A percentile compares a stretch with the other conserved stretches of the same genome.
Evolutionary conservation across 768 basidiomycete genomes (phyloP).

Genomic region (Neoboletus magnificus): DNA sequence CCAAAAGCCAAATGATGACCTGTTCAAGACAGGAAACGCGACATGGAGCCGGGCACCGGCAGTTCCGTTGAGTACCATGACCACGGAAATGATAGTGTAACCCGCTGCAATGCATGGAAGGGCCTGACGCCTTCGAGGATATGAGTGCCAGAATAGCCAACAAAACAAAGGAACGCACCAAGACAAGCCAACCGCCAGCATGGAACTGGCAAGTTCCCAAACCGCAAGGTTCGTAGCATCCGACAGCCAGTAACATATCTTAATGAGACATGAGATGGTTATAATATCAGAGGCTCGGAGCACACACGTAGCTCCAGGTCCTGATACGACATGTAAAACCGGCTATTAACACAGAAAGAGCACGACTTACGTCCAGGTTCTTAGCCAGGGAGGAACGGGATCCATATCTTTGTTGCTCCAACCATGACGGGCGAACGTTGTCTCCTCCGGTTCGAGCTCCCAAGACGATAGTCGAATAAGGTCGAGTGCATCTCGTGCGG

Average conservation of each 20-base stretch:
- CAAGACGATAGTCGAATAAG: slow-evolving; percentile 21
- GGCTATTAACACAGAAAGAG: not conserved
- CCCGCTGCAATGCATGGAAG: slow-evolving; percentile 68
- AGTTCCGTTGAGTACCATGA: slow-evolving; percentile 77
- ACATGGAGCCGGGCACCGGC: slow-evolving; percentile 75
- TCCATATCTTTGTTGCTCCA: slow-evolving; percentile 81
- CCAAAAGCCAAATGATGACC: slow-evolving; percentile 88
- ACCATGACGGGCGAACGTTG: slow-evolving; percentile 55
- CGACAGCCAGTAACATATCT: slow-evolving; percentile 31
- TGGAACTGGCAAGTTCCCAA: slow-evolving; percentile 56
- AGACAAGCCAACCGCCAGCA: slow-evolving; percentile 71
- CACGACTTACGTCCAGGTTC: slow-evolving; percentile 54
- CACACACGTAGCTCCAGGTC: slow-evolving; percentile 64
- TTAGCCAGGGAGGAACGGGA: slow-evolving; percentile 53
- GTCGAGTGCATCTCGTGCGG: not conserved
- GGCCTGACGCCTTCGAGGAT: slow-evolving; percentile 53
- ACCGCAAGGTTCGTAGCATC: slow-evolving; percentile 42
- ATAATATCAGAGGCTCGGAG: slow-evolving; percentile 35
- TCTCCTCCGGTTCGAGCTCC: slow-evolving; percentile 24
- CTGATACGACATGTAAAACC: slow-evolving; percentile 5
- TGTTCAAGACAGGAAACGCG: slow-evolving; percentile 72
- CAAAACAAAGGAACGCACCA: slow-evolving; percentile 39
- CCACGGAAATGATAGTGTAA: slow-evolving; percentile 66
- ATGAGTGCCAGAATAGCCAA: not conserved
- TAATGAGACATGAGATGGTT: slow-evolving; percentile 11